Evolutionary conservation across 208 protist species (phyloP).

Genomic region (Trypanosoma lewisi): DNA sequence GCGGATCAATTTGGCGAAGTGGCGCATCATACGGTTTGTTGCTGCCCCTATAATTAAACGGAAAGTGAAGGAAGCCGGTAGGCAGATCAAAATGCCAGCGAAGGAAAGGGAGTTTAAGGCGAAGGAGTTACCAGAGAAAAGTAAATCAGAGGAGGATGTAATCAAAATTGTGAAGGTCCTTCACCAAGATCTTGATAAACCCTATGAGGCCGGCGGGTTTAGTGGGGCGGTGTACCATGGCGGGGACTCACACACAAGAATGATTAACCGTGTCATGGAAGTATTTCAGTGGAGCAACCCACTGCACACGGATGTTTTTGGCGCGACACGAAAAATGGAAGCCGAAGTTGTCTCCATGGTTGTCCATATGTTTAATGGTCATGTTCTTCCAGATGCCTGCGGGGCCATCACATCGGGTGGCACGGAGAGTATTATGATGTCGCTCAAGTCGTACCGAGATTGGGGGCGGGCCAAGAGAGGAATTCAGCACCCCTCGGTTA

Average conservation of each 20-base stretch:
- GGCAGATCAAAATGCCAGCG: constrained; percentile 62
- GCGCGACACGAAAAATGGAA: constrained; percentile 97
- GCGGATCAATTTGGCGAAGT: constrained; percentile 51
- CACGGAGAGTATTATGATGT: constrained; percentile 98
- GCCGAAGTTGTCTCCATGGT: constrained; percentile 96
- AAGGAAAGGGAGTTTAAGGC: constrained; percentile 73
- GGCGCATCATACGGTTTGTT: constrained; percentile 52
- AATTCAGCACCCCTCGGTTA: constrained; percentile 90
- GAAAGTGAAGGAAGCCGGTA: constrained; percentile 38
- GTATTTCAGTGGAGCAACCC: constrained; percentile 95
- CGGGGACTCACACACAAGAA: constrained; percentile 64
- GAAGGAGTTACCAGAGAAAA: constrained; percentile 50
- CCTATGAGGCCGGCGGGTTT: constrained; percentile 71
- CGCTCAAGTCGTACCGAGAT: constrained; percentile 96
- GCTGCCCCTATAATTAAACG: constrained; percentile 55
- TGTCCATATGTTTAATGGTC: constrained; percentile 93
- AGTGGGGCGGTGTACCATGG: constrained; percentile 95
- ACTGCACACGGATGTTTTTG: constrained; percentile 96
- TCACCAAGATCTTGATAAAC: constrained; percentile 69
- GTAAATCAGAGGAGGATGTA: constrained; percentile 51
- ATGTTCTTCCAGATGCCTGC: constrained; percentile 81
- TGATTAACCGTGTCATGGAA: constrained; percentile 89
- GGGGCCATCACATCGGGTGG: constrained; percentile 96
- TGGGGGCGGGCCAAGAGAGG: constrained; percentile 71
- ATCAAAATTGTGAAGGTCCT: constrained; percentile 41